Base-by-base conservation (phyloP, 2,329 filamentous ascomycete species). In the Fusarium sp. region DNA sequence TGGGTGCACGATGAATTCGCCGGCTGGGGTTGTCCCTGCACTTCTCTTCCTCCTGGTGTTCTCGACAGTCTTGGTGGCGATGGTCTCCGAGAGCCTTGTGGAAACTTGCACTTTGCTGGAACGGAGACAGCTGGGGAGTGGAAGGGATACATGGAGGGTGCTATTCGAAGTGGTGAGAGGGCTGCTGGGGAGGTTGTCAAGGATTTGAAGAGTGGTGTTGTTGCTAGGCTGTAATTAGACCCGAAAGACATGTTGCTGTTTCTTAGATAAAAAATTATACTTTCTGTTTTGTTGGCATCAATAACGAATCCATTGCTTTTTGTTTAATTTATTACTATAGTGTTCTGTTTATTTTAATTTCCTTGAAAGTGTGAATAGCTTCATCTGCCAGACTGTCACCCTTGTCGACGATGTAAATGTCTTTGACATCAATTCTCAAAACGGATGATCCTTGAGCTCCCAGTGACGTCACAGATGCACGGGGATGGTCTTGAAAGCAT, bases 21-120 rank as follows among this genome's bases (percentile, higher is more conserved):
- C 0, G 83, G 84, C 32, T 80, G 74, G 70, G 85, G 85, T 1
- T 85, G 84, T 56, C 85, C 85, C 0, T 85, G 81, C 68, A 75
- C 84, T 2, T 70, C 78, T 0, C 73, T 84, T 37, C 45, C 79
- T 0, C 85, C 85, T 0, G 85, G 85, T 0, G 80, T 86, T 5
- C 72, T 86, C 10, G 80, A 79, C 5, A 73, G 77, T 1, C 75
- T 80, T 1, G 81, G 76, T 3, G 78, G 80, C 1, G 76, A 82
- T 13, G 77, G 76, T 6, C 69, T 87, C 11, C 76, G 83, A n/a
- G 77, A 82, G 34, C 74, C 67, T 5, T 56, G 54, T 16, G 71
- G 73, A 5, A 71, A 76, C 56, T n/a, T 79, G 23, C 74, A 78
- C 66, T 79, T 77, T 68, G 77, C 70, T 3, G 77, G 77, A 2